Base-by-base conservation (phyloP, 768 basidiomycete species). In the Trametes sanguinea region DNA sequence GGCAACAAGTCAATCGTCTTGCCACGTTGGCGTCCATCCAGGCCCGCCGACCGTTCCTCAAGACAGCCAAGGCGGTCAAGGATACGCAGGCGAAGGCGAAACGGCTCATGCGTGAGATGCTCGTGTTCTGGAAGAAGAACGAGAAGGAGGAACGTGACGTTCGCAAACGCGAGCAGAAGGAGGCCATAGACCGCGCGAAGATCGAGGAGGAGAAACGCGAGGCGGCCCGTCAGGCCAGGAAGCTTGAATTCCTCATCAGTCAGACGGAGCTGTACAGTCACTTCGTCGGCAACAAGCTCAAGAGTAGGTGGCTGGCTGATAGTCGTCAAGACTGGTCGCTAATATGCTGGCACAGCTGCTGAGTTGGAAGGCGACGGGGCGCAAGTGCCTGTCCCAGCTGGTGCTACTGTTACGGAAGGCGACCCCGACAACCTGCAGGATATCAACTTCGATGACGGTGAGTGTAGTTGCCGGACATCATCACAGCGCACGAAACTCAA, bases 251-350 rank as follows among this genome's bases (percentile, higher is more conserved):
- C 78, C 80, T 99, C 75, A 95, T 99, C 74, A 98, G 93, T 61
- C 96, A 98, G 76, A 98, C 97, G 3, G 97, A 99, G 73, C 83
- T 98, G 7, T 99, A 98, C 76, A 95, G 93, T 67, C 97, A 99
- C 78, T 98, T 99, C 82, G 95, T 99, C 61, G 96, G 96, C 35
- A 97, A 88, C 76, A 98, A 98, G 77, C 83, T 94, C 55, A 92
- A 92, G 74, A 94, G 92, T 92, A 74, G 68, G 87, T 54, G 44
- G 87, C 46, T 6, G 35, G 6, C 6, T 6, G 35, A 42, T 29
- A n/a, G 33, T 52, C 50, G 56, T 1, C 37, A 59, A 16, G 60
- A 33, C 30, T 45, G 16, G 63, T 67, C 58, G 55, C 65, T 54
- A 62, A 51, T 61, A 39, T 55, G 22, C 9, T 45, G 14, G 35